Conservation (phyloP, 2,329 filamentous ascomycete genomes). For the Chaetomiaceae sp. region DNA sequence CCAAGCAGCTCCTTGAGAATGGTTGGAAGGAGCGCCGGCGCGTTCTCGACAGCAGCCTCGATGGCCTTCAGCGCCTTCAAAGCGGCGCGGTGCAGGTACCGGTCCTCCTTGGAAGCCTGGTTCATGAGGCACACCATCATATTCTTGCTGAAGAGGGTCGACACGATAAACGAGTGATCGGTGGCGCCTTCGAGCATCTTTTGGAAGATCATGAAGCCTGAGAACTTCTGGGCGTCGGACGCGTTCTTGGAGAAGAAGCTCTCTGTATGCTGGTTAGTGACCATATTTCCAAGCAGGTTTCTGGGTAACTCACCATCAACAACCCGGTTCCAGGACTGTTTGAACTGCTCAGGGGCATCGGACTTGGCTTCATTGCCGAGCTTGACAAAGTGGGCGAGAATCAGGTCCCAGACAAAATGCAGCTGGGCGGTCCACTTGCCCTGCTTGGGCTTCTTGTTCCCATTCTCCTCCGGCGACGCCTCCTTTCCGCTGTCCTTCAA, state of each 20-base stretch:
- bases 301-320: conserved; percentile 66
- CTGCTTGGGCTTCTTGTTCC: conserved; percentile 51
- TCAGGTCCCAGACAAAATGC: conserved; percentile 82
- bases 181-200: conserved; percentile 60
- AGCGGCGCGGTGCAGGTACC: conserved; percentile 76
- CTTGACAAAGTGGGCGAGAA: conserved; percentile 55
- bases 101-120: conserved; percentile 71
- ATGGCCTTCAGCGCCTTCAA: conserved; percentile 70
- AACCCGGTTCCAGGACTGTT: conserved; percentile 78
- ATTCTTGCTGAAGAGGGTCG: conserved; percentile 73
- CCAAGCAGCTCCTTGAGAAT: conserved; percentile 66
- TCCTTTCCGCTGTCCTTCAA: conserved; percentile 69
- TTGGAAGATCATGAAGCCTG: conserved; percentile 83
- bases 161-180: conserved; percentile 45
- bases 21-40: conserved; percentile 54
- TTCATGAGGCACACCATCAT: conserved; percentile 78
- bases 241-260: conserved; percentile 77
- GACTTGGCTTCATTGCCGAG: conserved; percentile 30
- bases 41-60: conserved; percentile 57
- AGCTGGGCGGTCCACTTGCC: conserved; percentile 75
- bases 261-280: conserved; percentile 46
- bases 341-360: conserved; percentile 50
- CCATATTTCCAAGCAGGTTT: neutral
- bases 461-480: conserved; percentile 43
- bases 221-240: conserved; percentile 85